A percentile compares a stretch with the other conserved stretches of the same genome.
These are phyloP conservation scores for Rhodotorula babjevae DNA, from an alignment of 768 basidiomycete genomes.

Conservation along the genomic window DNA sequence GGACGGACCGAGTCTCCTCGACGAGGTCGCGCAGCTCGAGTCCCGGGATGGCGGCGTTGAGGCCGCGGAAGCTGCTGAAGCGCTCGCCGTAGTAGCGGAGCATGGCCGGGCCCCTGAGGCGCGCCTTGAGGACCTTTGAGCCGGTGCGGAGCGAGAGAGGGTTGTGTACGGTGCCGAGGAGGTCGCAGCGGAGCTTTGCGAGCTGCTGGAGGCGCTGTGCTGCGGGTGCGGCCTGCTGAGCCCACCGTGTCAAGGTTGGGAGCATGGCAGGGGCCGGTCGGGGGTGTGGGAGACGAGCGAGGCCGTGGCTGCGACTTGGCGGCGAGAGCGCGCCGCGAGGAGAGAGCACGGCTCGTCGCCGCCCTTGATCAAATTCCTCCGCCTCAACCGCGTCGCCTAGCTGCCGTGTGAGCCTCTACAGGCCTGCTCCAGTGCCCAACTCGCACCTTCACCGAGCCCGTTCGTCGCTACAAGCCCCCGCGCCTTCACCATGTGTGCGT, in stretches of 20 bases:
- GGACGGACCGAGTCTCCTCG: conserved; percentile 37
- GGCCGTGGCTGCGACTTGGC: neutral
- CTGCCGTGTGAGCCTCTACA: too few species aligned
- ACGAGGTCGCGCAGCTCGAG: conserved; percentile 29
- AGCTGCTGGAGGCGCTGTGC: conserved; percentile 57
- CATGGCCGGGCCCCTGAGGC: conserved; percentile 81
- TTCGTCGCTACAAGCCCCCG: too few species aligned
- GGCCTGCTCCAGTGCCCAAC: too few species aligned
- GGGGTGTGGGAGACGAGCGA: neutral
- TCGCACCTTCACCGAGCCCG: too few species aligned
- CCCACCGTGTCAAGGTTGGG: neutral
- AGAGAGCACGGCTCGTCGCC: too few species aligned
- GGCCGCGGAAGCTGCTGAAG: conserved; percentile 19
- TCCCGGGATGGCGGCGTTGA: conserved; percentile 19
- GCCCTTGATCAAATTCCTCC: too few species aligned
- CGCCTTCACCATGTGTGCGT: neutral
- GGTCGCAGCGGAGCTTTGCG: conserved; percentile 60
- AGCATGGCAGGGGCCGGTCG: neutral
- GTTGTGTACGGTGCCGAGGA: conserved; percentile 87
- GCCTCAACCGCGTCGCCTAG: too few species aligned
- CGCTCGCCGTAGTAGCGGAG: conserved; percentile 67
- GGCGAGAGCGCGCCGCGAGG: too few species aligned
- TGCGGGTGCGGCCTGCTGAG: conserved; percentile 7
- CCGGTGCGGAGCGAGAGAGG: conserved; percentile 75
- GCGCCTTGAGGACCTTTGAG: conserved; percentile 79